Evolutionary conservation across 371 early-diverging fungal species (phyloP), one percentile per base, ranked within the genome.

Genomic region (Mortierella sp.): DNA sequence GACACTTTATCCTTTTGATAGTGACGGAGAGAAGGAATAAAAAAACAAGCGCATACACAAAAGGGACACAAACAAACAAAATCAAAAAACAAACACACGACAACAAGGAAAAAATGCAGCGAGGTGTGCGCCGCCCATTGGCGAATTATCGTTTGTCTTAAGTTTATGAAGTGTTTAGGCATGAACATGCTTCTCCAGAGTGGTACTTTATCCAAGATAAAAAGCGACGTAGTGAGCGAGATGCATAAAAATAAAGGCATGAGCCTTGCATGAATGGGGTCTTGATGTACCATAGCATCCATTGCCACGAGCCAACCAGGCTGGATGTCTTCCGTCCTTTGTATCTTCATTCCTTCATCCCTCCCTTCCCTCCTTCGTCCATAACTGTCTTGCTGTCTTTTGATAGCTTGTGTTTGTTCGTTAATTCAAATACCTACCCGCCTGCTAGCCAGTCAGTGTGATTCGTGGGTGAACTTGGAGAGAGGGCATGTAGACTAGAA

Each of bases 301-400:
- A 68, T 24, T 41, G 24, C 68, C 68, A 68, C 68, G 68, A 68
- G 68, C 68, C 41, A 68, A 24, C 68, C 68, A 68, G 43, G 8
- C 21, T 38, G 68, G 68, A 38, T 68, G 43, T 11, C 63, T 16
- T 32, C 21, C 10, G 8, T n/a, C 24, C 21, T 56, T 54, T 24
- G 24, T 18, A 18, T 24, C 54, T 8, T 54, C 54, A 6, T 24
- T 54, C 7, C 4, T 56, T 10, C 56, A 56, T n/a, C 7, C 56
- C 18, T 21, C 27, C 10, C 14, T 3, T 60, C 1, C 27, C 1
- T 56, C 27, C n/a, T 56, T 41, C 65, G 0, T 41, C 21, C 68
- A 68, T 35, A 63, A 16, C 16, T 35, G 18, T 63, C 18, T 63
- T 12, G 5, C 16, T 35, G 7, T 63, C 32, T 63, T 12, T 18